phyloP scores from a whole-genome alignment of 2,329 filamentous ascomycete species.

The Septoria petroselini region DNA sequence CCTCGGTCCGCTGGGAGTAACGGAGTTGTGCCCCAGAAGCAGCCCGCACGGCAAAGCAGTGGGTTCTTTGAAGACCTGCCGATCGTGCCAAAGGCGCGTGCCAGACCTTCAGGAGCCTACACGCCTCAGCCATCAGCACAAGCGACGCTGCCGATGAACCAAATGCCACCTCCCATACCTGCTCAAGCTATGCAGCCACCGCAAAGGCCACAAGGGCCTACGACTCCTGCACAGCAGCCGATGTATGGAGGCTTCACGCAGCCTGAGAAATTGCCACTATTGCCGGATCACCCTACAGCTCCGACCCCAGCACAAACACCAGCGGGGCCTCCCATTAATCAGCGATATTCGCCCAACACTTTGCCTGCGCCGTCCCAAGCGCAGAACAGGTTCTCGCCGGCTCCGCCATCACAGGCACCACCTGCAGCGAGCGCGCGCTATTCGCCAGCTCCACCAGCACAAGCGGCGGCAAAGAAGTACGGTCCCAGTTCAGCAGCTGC shows the following conservation, averaged over 20 bases:
- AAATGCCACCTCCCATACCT: conserved; percentile 18
- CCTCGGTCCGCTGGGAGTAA: conserved; percentile 18
- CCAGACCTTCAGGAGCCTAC: conserved; percentile 31
- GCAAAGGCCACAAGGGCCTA: conserved; percentile 23
- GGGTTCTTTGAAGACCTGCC: conserved; percentile 52
- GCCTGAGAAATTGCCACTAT: conserved; percentile 42
- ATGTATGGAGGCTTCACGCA: conserved; percentile 38
- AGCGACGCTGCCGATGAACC: conserved; percentile 16
- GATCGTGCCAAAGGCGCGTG: conserved; percentile 42
- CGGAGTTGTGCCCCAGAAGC: conserved; percentile 7
- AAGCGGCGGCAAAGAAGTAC: conserved; percentile 40
- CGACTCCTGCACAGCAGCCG: conserved; percentile 26
- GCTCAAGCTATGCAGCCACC: conserved; percentile 22
- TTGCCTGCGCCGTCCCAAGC: conserved; percentile 24
- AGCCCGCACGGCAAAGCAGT: conserved; percentile 32
- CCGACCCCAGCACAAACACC: conserved; percentile 15
- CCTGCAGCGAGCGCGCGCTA: conserved; percentile 49
- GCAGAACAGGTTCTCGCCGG: conserved; percentile 28
- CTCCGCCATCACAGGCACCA: conserved; percentile 40
- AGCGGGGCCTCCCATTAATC: conserved; percentile 21
- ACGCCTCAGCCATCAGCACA: conserved; percentile 27
- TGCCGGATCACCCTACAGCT: conserved; percentile 40
- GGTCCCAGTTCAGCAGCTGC: conserved; percentile 37
- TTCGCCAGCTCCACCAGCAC: conserved; percentile 54
- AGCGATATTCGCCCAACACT: conserved; percentile 30